phyloP scores from a whole-genome alignment of 2,329 filamentous ascomycete genomes.

The Lojkania enalia region DNA sequence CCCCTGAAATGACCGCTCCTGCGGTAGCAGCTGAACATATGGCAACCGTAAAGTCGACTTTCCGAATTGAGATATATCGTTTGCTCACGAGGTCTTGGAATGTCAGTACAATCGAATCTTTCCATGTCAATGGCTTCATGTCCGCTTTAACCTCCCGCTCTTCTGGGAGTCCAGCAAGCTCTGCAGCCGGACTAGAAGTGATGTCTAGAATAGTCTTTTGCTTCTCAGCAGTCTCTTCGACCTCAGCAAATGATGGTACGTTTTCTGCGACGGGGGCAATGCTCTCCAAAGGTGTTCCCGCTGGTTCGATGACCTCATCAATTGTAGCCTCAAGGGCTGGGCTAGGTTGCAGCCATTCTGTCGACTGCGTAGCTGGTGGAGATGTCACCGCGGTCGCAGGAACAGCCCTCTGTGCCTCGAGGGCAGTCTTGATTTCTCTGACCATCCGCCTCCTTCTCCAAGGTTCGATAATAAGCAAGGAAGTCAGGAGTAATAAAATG shows the following conservation, averaged over 20 bases:
- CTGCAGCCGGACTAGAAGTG: not conserved
- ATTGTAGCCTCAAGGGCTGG: conserved; percentile 23
- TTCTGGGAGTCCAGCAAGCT: conserved; percentile 8
- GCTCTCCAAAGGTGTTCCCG: conserved; percentile 11
- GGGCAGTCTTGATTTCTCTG: conserved; percentile 62
- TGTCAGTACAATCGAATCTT: not conserved
- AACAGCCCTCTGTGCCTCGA: conserved; percentile 38
- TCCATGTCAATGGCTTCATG: not conserved
- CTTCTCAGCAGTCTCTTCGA: conserved; percentile 5
- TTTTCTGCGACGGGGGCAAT: not conserved
- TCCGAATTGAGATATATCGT: conserved; percentile 48
- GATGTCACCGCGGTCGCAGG: conserved; percentile 16
- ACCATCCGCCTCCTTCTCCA: conserved; percentile 85
- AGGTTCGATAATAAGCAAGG: conserved; percentile 89
- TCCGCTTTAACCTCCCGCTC: conserved; percentile 13
- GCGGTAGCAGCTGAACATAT: conserved; percentile 50
- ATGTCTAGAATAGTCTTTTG: not conserved
- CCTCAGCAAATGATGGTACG: conserved; percentile 2
- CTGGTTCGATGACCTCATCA: conserved; percentile 23
- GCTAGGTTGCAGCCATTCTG: too few species aligned
- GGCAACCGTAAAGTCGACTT: conserved; percentile 51
- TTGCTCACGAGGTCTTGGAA: conserved; percentile 49
- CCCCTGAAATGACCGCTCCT: conserved; percentile 42
- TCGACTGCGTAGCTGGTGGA: too few species aligned
- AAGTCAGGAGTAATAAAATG: conserved; percentile 80